Conservation (phyloP, 2,329 filamentous ascomycete genomes). For the Bertia moriformis region DNA sequence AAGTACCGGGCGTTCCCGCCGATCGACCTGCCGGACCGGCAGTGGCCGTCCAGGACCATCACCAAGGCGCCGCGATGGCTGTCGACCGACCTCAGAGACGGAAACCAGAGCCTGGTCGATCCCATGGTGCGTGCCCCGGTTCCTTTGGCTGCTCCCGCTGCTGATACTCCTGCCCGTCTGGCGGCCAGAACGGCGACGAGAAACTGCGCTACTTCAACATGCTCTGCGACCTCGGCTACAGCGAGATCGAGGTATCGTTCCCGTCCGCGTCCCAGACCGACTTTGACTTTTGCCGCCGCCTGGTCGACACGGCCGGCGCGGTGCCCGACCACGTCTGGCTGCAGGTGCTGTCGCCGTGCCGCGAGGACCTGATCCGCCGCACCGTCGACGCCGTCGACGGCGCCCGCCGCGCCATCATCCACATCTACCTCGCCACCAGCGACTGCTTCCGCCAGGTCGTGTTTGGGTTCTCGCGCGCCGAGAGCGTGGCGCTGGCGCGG, state of each 20-base stretch:
- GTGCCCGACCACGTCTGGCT: constrained; percentile 82
- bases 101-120: constrained; percentile 1
- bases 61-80: constrained; percentile 9
- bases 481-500: constrained; percentile 69
- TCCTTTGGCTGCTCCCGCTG: constrained; percentile 3
- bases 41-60: constrained; percentile 11
- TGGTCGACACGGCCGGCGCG: constrained; percentile 71
- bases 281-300: constrained; percentile 80
- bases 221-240: constrained; percentile 83
- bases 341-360: constrained; percentile 83
- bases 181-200: constrained; percentile 81
- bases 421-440: constrained; percentile 91
- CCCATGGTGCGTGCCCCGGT: not conserved
- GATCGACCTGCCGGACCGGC: constrained; percentile 8
- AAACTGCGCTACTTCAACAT: constrained; percentile 94
- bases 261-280: constrained; percentile 89
- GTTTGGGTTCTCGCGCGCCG: constrained; percentile 72
- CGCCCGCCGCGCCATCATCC: constrained; percentile 83
- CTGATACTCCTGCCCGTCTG: constrained; percentile 4
- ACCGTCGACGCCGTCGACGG: constrained; percentile 82
- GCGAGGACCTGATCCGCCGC: constrained; percentile 75
- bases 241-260: constrained; percentile 94
- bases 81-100: constrained; percentile 10
- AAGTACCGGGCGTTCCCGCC: not conserved
- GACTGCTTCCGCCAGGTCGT: constrained; percentile 88